Conservation (phyloP, 306 rosid species). For the Phaseolus lunatus region DNA sequence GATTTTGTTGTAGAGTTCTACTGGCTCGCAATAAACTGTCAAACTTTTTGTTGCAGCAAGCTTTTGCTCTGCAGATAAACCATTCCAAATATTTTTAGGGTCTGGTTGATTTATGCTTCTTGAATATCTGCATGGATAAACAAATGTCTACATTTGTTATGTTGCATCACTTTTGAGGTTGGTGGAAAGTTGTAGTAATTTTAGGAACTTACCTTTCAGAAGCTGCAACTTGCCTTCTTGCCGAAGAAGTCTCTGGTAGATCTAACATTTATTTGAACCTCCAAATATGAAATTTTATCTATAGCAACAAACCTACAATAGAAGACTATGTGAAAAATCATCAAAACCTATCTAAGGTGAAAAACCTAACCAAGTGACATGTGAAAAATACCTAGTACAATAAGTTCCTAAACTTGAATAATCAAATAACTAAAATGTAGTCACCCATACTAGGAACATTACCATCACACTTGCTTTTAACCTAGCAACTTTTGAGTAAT, state of each 20-base stretch:
- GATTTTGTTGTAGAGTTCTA: slow-evolving; percentile 72
- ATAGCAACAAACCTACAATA: slow-evolving; percentile 46
- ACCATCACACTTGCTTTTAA: too few relatives aligned
- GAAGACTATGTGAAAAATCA: slow-evolving; percentile 37
- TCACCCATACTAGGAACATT: too few relatives aligned
- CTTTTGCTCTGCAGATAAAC: slow-evolving; percentile 73
- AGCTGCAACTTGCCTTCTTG: slow-evolving; percentile 55
- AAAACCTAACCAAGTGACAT: too few relatives aligned
- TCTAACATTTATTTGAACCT: slow-evolving; percentile 36
- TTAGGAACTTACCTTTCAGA: slow-evolving; percentile 55
- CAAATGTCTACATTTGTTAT: slow-evolving; percentile 29
- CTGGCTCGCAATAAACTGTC: slow-evolving; percentile 77
- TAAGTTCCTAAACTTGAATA: too few relatives aligned
- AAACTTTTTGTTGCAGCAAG: slow-evolving; percentile 72
- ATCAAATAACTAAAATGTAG: too few relatives aligned
- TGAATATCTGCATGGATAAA: slow-evolving; percentile 47
- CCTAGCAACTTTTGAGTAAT: too few relatives aligned
- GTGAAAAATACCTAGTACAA: too few relatives aligned
- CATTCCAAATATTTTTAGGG: slow-evolving; percentile 54
- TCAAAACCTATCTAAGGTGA: slow-evolving; percentile 20
- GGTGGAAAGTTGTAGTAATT: not conserved
- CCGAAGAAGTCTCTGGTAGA: slow-evolving; percentile 30
- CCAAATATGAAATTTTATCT: slow-evolving; percentile 8
- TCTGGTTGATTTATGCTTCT: slow-evolving; percentile 34
- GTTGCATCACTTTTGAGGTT: not conserved